Base-by-base conservation (phyloP, 257 asterid genomes). In the Ilex asprella region DNA sequence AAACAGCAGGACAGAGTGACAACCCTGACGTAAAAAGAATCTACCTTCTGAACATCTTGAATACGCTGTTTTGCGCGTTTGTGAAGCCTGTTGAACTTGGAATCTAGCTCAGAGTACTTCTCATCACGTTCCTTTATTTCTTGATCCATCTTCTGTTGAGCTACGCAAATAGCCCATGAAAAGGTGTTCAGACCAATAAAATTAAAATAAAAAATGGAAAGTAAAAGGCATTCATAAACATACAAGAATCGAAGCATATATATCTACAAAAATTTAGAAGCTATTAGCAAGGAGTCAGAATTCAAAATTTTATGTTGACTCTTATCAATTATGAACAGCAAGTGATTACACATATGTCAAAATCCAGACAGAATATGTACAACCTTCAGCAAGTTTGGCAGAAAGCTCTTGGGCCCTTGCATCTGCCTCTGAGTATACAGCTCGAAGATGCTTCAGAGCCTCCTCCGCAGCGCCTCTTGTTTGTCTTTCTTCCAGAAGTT, bases 31-130 rank as follows among this genome's bases (percentile, higher is more conserved):
- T 7, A 53, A 14, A 14, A 15, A 53, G n/a, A 46, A 58, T 65
- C n/a, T 82, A 89, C 99, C 86, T 93, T 93, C 61, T 93, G 99
- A 76, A 93, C 92, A 67, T 93, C 99, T 78, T 93, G 99, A 74
- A 93, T 93, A 30, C 97, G 97, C 71, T 89, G 99, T 75, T 93
- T 93, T 73, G 99, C 99, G 75, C 99, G 87, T 84, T 93, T 93
- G 75, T 93, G 99, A 73, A 93, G 99, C 79, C 97, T 82, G 73
- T 73, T 93, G 72, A 93, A 81, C 85, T 89, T 89, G 58, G 83
- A 65, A 75, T 93, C 99, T 55, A 93, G 89, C 83, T 93, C 99
- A 1, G 94, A 75, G 61, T 84, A 89, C 73, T 87, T 92, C 67
- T 89, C 94, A 13, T 93, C 97, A 44, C 97, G 91, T 67, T 85